These are phyloP conservation scores for Cyclotella cryptica DNA, from an alignment of 108 stramenopile genomes.

Conservation along the genomic window DNA sequence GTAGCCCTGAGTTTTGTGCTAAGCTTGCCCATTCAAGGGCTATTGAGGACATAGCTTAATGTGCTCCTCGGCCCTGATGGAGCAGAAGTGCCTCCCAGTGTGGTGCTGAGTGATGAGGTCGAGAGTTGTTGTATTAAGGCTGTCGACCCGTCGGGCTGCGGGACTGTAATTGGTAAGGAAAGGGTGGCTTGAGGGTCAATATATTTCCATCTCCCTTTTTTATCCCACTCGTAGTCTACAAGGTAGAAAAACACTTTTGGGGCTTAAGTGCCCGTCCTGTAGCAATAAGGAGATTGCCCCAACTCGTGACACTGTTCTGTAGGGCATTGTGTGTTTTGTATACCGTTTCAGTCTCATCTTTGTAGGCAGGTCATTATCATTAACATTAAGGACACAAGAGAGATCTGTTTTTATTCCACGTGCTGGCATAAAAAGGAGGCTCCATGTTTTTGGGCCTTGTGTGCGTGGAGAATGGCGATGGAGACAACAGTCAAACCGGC, in stretches of 20 bases:
- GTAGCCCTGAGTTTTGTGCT: background rate
- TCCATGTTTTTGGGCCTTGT: slow-evolving; percentile 6
- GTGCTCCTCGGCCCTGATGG: slow-evolving; percentile 3
- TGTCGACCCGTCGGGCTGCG: background rate
- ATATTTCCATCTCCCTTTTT: slow-evolving; percentile 14
- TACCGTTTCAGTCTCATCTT: background rate
- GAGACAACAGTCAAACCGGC: slow-evolving; percentile 7
- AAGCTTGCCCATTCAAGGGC: background rate
- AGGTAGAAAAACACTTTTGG: slow-evolving; percentile 18
- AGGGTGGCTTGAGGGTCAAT: background rate
- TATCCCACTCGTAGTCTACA: background rate
- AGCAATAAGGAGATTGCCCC: slow-evolving; percentile 8
- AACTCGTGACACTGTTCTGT: background rate
- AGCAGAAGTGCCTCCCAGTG: slow-evolving; percentile 6
- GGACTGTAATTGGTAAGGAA: background rate
- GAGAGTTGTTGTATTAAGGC: background rate
- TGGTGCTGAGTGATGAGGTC: background rate
- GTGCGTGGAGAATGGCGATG: slow-evolving; percentile 11
- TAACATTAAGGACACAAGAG: background rate
- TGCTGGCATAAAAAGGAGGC: slow-evolving; percentile 2
- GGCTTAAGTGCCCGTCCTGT: too few species aligned
- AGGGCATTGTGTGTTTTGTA: background rate
- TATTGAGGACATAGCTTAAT: background rate
- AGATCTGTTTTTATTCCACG: background rate
- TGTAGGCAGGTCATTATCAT: slow-evolving; percentile 11